phyloP scores from a whole-genome alignment of 306 rosid genomes.

The Delonix regia region DNA sequence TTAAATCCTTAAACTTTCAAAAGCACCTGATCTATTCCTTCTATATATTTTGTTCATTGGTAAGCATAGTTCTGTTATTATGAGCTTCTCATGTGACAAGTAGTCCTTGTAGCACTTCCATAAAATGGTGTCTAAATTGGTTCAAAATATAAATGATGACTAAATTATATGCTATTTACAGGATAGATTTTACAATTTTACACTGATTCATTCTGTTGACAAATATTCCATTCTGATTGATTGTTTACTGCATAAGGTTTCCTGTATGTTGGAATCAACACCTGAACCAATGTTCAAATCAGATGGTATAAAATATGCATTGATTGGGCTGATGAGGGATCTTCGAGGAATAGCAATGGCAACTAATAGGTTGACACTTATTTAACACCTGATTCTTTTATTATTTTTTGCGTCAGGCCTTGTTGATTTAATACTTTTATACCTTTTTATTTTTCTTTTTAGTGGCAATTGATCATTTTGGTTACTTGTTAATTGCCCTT shows the following conservation, averaged over 20 bases:
- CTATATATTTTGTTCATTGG: background rate
- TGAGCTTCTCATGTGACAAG: slow-evolving; percentile 5
- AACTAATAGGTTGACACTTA: slow-evolving; percentile 41
- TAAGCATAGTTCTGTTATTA: background rate
- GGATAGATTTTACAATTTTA: background rate
- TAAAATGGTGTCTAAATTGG: background rate
- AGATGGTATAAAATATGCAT: slow-evolving; percentile 44
- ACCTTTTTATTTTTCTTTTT: background rate
- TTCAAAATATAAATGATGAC: background rate
- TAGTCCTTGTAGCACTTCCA: background rate
- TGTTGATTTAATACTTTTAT: background rate
- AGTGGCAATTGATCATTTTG: background rate
- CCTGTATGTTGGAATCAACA: slow-evolving; percentile 39
- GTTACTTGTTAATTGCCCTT: slow-evolving; percentile 24
- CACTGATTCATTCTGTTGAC: background rate
- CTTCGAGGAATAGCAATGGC: slow-evolving; percentile 53
- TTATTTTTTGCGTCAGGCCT: slow-evolving; percentile 1
- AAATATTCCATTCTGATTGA: slow-evolving; percentile 22
- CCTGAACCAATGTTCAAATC: slow-evolving; percentile 41
- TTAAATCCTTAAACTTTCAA: background rate
- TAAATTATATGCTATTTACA: background rate
- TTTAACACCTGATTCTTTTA: background rate
- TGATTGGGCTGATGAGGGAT: slow-evolving; percentile 51
- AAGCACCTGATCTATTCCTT: background rate
- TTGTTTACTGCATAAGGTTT: slow-evolving; percentile 31